phyloP scores from a whole-genome alignment of 805 yeast species.

The Wickerhamomyces kurtzmanii region DNA sequence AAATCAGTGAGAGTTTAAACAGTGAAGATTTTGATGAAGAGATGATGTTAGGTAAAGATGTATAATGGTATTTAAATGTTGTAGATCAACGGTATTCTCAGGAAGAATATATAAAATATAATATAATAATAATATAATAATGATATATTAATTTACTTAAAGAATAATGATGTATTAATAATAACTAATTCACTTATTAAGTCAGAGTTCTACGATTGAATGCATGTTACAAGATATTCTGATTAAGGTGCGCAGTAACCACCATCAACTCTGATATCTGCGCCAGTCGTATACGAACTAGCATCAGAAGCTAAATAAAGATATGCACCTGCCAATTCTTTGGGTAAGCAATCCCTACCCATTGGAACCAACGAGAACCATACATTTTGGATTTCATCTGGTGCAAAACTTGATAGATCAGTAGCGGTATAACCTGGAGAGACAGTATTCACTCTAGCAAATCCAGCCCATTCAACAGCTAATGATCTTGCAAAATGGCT shows the following conservation, averaged over 20 bases:
- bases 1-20: slow-evolving; percentile 10
- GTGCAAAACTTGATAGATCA: slow-evolving; percentile 44
- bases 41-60: too few species aligned
- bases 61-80: too few species aligned
- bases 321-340: slow-evolving; percentile 74
- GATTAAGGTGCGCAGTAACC: slow-evolving; percentile 36
- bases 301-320: slow-evolving; percentile 76
- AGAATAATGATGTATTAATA: too few species aligned
- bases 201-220: too few species aligned
- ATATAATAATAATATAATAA: too few species aligned
- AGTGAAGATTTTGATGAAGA: too few species aligned
- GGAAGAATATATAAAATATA: too few species aligned
- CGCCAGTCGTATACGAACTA: slow-evolving; percentile 68
- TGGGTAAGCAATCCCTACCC: slow-evolving; percentile 68
- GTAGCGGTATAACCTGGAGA: slow-evolving; percentile 85
- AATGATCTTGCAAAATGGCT: slow-evolving; percentile 67
- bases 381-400: slow-evolving; percentile 29
- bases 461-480: slow-evolving; percentile 85
- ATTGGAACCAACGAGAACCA: slow-evolving; percentile 51
- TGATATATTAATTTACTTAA: too few species aligned
- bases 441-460: slow-evolving; percentile 75
- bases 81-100: too few species aligned
- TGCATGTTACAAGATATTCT: too few species aligned
- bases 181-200: too few species aligned
- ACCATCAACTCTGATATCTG: slow-evolving; percentile 73